Evolutionary conservation across 306 rosid species (phyloP).

Genomic region (Nissolia schottii): DNA sequence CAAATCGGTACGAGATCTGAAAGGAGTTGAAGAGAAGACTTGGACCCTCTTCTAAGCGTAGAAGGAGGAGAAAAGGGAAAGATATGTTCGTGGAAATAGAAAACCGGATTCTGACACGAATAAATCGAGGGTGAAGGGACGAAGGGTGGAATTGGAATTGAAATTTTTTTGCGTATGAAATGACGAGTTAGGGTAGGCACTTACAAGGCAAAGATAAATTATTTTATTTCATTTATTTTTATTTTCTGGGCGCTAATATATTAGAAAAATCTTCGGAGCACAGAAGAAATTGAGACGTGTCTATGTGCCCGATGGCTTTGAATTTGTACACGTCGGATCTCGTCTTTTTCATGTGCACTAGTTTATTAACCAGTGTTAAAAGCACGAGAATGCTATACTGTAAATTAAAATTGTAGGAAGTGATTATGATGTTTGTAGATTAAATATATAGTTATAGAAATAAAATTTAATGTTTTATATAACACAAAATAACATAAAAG

Average conservation of each 20-base stretch:
- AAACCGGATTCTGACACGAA: constrained; percentile 15
- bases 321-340: neutral
- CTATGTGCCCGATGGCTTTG: neutral
- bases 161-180: no score
- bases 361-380: no score
- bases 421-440: no score
- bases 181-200: neutral
- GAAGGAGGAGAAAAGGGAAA: constrained; percentile 21
- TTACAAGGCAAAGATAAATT: neutral
- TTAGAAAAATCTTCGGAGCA: neutral
- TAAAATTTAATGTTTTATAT: no score
- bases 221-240: no score
- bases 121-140: neutral
- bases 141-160: constrained; percentile 2
- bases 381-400: no score
- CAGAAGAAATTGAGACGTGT: neutral
- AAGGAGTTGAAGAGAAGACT: constrained; percentile 32
- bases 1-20: constrained; percentile 61
- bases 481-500: no score
- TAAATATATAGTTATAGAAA: no score
- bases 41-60: constrained; percentile 37
- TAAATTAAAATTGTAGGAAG: no score
- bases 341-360: neutral
- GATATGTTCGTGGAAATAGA: constrained; percentile 5
- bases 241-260: neutral